These are phyloP conservation scores for Westerdykella ornata DNA, from an alignment of 2,329 filamentous ascomycete genomes.

Conservation along the genomic window DNA sequence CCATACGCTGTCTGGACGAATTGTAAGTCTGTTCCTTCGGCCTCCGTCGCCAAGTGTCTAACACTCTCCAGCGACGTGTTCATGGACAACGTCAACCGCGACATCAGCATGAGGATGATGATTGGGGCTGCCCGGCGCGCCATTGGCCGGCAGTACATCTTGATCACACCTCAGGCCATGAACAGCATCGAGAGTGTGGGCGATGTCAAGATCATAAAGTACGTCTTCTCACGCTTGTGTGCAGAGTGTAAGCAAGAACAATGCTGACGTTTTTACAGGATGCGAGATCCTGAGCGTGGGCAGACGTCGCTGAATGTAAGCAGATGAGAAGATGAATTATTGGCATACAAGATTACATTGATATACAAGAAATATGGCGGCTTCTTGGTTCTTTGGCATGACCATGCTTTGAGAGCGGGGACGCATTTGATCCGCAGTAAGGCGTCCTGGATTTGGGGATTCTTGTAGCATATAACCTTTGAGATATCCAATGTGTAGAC, in stretches of 20 bases:
- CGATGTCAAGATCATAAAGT: conserved; percentile 76
- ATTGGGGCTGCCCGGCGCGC: conserved; percentile 78
- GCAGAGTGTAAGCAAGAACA: conserved; percentile 6
- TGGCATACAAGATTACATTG: neutral
- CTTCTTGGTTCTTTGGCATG: no score
- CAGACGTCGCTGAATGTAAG: conserved; percentile 40
- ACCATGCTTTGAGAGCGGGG: no score
- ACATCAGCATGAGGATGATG: conserved; percentile 89
- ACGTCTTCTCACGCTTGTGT: conserved; percentile 19
- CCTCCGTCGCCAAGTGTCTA: conserved; percentile 9
- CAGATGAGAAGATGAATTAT: conserved; percentile 1
- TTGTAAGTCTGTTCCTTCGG: conserved; percentile 50
- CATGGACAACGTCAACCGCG: conserved; percentile 96
- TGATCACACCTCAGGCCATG: conserved; percentile 91
- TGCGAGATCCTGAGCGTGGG: conserved; percentile 48
- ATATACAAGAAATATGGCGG: neutral
- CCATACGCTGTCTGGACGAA: conserved; percentile 89
- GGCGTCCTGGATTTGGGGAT: no score
- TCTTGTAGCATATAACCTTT: neutral
- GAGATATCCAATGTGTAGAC: neutral
- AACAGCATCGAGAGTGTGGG: conserved; percentile 50
- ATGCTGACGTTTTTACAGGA: conserved; percentile 25
- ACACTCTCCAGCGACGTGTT: conserved; percentile 65
- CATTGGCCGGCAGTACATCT: conserved; percentile 87
- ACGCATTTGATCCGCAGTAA: no score